Percentiles rank a stretch among this genome's conserved stretches.
Conservation (phyloP, 2,329 filamentous ascomycete genomes). For the Phialophora tarda region DNA sequence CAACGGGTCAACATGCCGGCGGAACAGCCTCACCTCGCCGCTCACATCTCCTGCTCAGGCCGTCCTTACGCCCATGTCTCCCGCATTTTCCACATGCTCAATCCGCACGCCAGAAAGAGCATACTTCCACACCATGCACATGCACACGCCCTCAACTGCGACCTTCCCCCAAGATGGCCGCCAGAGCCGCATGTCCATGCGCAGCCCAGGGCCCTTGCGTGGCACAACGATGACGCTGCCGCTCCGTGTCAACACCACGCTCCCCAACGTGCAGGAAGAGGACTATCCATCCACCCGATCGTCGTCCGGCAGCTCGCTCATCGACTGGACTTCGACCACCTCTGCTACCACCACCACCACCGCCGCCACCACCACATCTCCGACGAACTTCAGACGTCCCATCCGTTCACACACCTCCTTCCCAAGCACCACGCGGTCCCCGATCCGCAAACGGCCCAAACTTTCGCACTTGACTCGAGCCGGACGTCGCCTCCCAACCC, state of each 20-base stretch:
- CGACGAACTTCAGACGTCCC: neutral
- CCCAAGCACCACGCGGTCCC: conserved; percentile 26
- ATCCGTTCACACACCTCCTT: conserved; percentile 9
- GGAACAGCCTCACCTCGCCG: conserved; percentile 29
- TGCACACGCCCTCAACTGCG: neutral
- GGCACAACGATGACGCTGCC: conserved; percentile 29
- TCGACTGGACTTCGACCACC: conserved; percentile 21
- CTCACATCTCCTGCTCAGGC: conserved; percentile 24
- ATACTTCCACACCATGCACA: conserved; percentile 19
- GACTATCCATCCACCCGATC: conserved; percentile 6
- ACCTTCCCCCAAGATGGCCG: conserved; percentile 23
- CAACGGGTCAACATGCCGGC: conserved; percentile 24
- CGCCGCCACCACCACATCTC: neutral
- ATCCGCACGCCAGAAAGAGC: neutral
- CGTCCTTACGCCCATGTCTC: conserved; percentile 13
- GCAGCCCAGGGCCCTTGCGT: conserved; percentile 14
- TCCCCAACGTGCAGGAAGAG: conserved; percentile 14
- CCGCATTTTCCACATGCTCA: neutral
- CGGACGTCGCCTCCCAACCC: conserved; percentile 11
- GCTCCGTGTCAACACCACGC: conserved; percentile 32
- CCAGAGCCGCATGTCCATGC: conserved; percentile 32
- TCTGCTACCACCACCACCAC: neutral
- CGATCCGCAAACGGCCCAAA: conserved; percentile 28
- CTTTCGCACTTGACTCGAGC: conserved; percentile 5
- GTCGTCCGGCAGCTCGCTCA: conserved; percentile 7